Evolutionary conservation across 2,329 filamentous ascomycete genomes (phyloP).

Genomic region (Capronia epimyces): DNA sequence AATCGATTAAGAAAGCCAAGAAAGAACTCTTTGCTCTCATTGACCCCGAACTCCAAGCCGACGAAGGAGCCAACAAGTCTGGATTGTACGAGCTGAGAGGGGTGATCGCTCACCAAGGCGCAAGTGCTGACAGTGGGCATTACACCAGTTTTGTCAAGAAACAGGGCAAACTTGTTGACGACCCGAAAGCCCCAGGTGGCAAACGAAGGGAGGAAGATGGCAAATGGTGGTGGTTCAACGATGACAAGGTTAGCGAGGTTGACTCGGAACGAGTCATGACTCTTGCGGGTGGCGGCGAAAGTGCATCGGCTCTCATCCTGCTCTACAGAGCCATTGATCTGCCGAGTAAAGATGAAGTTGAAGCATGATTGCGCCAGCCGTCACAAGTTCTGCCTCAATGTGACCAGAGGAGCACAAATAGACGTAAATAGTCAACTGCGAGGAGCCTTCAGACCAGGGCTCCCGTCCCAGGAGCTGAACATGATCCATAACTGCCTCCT

Average conservation of each 20-base stretch:
- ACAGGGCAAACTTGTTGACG: slow-evolving; percentile 55
- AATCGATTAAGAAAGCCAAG: slow-evolving; percentile 70
- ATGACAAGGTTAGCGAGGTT: slow-evolving; percentile 93
- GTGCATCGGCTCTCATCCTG: slow-evolving; percentile 48
- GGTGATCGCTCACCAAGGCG: slow-evolving; percentile 92
- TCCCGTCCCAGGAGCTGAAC: no score
- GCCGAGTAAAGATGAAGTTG: slow-evolving; percentile 40
- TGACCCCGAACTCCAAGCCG: slow-evolving; percentile 64
- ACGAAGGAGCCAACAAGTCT: slow-evolving; percentile 84
- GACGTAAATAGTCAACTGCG: slow-evolving; percentile 7
- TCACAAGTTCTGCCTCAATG: not conserved
- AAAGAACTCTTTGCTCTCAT: slow-evolving; percentile 79
- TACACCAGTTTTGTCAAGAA: slow-evolving; percentile 99
- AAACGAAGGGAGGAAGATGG: slow-evolving; percentile 77
- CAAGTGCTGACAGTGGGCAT: slow-evolving; percentile 93
- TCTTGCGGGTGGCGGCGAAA: slow-evolving; percentile 71
- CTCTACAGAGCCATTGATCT: slow-evolving; percentile 48
- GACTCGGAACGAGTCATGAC: slow-evolving; percentile 84
- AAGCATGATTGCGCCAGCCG: slow-evolving; percentile 9
- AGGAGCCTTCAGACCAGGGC: no score
- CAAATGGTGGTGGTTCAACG: slow-evolving; percentile 99
- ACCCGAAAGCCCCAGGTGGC: slow-evolving; percentile 61
- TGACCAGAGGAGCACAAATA: not conserved
- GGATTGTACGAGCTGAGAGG: slow-evolving; percentile 92
- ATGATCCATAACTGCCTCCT: no score